These are phyloP conservation scores for Claviceps citrina DNA, from an alignment of 2,329 filamentous ascomycete genomes.

Conservation along the genomic window DNA sequence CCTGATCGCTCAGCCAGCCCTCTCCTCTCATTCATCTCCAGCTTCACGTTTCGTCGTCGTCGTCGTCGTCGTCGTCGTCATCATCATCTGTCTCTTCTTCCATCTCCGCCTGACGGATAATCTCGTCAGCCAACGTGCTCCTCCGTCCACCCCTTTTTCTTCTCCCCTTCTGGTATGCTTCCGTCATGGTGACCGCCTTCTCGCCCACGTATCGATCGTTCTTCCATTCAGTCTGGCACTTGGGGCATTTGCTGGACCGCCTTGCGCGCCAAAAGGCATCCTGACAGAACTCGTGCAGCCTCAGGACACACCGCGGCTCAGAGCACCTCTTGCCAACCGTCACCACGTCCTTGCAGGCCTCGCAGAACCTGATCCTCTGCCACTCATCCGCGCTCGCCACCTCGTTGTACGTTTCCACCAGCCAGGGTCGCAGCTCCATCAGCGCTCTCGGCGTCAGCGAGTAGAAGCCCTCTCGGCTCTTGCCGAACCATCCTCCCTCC, in stretches of 20 bases:
- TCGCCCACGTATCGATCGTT: conserved; percentile 38
- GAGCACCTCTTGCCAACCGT: conserved; percentile 69
- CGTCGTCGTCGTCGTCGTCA: neutral
- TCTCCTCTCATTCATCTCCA: neutral
- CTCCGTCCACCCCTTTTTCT: conserved; percentile 20
- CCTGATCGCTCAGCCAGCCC: neutral
- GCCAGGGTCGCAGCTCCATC: conserved; percentile 72
- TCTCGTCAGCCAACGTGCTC: conserved; percentile 20
- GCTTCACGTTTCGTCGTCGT: neutral
- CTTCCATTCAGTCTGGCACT: conserved; percentile 36
- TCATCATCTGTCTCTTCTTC: conserved; percentile 5
- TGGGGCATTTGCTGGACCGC: conserved; percentile 47
- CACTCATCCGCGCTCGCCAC: conserved; percentile 41
- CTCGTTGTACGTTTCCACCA: conserved; percentile 84
- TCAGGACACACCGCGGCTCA: conserved; percentile 48
- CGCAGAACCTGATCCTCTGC: conserved; percentile 72
- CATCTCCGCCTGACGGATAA: conserved; percentile 14
- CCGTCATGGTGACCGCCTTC: conserved; percentile 38
- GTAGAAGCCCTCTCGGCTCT: conserved; percentile 57
- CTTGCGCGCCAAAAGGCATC: conserved; percentile 57
- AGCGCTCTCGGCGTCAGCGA: conserved; percentile 60
- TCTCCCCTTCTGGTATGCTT: conserved; percentile 30
- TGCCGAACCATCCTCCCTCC: conserved; percentile 71
- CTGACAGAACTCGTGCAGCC: conserved; percentile 65
- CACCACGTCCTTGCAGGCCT: conserved; percentile 78